Conservation (phyloP, 192 early-diverging fungal genomes). For the Spizellomyces punctatus region DNA sequence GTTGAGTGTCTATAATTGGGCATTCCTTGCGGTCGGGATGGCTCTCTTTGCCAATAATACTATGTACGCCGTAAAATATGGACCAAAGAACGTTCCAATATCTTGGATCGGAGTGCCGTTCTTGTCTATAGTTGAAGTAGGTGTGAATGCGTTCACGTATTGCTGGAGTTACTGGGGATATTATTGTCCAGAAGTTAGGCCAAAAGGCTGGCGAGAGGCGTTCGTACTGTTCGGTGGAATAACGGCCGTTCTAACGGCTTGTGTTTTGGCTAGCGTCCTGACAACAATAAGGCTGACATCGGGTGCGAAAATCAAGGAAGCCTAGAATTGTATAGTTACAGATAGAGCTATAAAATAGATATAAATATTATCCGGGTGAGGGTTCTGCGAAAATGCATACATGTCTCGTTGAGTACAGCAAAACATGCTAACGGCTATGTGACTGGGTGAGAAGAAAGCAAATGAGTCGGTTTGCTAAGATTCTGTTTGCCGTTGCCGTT, state of each 20-base stretch:
- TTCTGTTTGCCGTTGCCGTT: neutral
- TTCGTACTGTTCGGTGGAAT: neutral
- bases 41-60: neutral
- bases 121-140: conserved; percentile 1
- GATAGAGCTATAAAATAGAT: no score
- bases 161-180: conserved; percentile 6
- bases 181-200: neutral
- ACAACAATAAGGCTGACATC: neutral
- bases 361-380: no score
- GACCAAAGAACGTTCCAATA: neutral
- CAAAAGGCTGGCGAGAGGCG: neutral
- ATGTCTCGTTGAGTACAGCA: no score
- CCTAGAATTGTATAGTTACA: no score
- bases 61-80: neutral
- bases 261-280: neutral
- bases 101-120: neutral
- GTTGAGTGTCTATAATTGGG: conserved; percentile 5
- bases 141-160: conserved; percentile 10
- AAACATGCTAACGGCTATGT: no score
- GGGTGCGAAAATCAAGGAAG: no score
- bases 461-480: neutral
- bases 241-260: neutral
- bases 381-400: no score
- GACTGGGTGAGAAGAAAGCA: no score
- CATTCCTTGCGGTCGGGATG: neutral